Percentiles rank a stretch among this genome's conserved stretches.
These are phyloP conservation scores for Phyllosticta capitalensis DNA, from an alignment of 2,329 filamentous ascomycete species.

Conservation along the genomic window DNA sequence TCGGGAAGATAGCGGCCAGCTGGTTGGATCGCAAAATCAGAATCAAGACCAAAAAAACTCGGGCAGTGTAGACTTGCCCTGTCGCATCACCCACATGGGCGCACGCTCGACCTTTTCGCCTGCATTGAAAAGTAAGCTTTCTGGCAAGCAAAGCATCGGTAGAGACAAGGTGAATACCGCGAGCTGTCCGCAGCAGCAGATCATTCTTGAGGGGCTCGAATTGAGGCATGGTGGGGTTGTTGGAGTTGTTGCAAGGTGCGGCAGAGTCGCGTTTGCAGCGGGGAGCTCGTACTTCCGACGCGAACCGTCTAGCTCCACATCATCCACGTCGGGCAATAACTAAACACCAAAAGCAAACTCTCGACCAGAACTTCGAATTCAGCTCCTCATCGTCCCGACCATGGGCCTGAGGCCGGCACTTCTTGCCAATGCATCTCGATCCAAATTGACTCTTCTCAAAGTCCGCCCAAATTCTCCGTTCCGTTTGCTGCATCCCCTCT, in stretches of 20 bases:
- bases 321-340: not conserved
- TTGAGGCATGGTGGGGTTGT: conserved; percentile 47
- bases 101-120: conserved; percentile 86
- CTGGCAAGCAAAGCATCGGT: not conserved
- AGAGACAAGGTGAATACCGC: conserved; percentile 48
- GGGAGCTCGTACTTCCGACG: not conserved
- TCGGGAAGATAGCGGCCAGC: conserved; percentile 95
- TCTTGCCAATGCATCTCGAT: not conserved
- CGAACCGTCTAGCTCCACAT: not conserved
- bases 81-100: conserved; percentile 98
- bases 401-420: not conserved
- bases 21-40: conserved; percentile 28
- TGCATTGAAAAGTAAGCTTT: conserved; percentile 27
- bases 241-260: not conserved
- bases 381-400: not conserved
- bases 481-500: not conserved
- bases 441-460: not conserved
- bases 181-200: conserved; percentile 77
- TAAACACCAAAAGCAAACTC: not conserved
- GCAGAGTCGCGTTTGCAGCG: conserved; percentile 3
- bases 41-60: not conserved
- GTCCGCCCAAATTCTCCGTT: not conserved
- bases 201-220: conserved; percentile 90
- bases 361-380: not conserved
- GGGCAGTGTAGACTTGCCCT: conserved; percentile 52